Evolutionary conservation across 1,284 basidiomycete genomes (phyloP), one percentile per base, ranked within the genome.

Genomic region (Microbotryomycetes sp.): DNA sequence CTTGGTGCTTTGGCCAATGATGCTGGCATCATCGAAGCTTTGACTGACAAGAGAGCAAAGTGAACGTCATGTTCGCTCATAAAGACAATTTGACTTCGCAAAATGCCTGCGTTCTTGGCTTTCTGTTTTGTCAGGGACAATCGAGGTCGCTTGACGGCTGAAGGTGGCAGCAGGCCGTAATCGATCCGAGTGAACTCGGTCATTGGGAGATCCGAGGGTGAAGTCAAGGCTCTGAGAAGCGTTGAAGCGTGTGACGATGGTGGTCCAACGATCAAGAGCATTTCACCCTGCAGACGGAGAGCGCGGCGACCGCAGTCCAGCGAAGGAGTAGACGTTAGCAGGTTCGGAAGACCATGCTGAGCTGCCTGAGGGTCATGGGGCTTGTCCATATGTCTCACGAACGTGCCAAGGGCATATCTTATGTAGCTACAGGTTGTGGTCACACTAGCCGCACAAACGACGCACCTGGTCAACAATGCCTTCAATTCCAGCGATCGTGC

Each of bases 21-120:
- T 6, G 80, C 82, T 66, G 83, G 82, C 31, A 72, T 65, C 52
- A 84, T 75, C 1, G 82, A 82, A 65, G 83, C 78, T 3, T 76
- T 79, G 55, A 83, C 82, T 23, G 83, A 83, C 47, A 85, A 76
- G 46, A 82, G 81, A n/a, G 83, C 79, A 28, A 82, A 79, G 73
- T 85, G 83, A 49, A 80, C 78, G 57, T 89, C 89, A 25, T 72
- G 59, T 51, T 70, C 71, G 59, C 70, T 67, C 49, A 68, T 62
- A 54, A 65, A 71, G 30, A 70, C 59, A 14, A 90, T 86, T 75
- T 93, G 89, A 42, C 89, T 91, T 63, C 83, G 86, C 64, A 77
- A 77, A 51, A 54, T 61, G 30, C 57, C 56, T 23, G 53, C 53
- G 49, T 65, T 52, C 71, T 77, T 77, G 54, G 61, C 65, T 77